Evolutionary conservation across 495 filamentous ascomycete genomes (phyloP), one percentile per base, ranked within the genome.

Genomic region (Aspergillus campestris): DNA sequence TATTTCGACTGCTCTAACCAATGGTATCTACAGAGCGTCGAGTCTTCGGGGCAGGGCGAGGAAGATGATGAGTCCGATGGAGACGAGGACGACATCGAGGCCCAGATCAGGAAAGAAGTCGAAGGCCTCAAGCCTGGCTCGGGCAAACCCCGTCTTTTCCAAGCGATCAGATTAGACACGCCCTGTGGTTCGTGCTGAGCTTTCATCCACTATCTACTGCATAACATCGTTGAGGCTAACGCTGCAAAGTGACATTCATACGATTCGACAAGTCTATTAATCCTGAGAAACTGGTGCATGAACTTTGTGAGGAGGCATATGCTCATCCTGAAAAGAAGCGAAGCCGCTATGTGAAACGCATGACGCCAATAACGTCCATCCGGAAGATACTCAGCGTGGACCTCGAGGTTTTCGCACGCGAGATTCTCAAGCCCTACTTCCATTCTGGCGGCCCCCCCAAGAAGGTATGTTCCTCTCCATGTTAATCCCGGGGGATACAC

Each of bases 381-480:
- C 84, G 78, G 2, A 94, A 88, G 63, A 89, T 89, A 12, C 84
- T 83, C 10, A 80, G 84, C 52, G 74, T 82, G 36, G 88, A 87
- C 7, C 40, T 97, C 5, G 78, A 80, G 24, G 82, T 81, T 42
- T 77, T 95, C 30, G 83, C 83, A 1, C 73, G 65, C 58, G 66
- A 79, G 47, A 87, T 90, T 27, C 71, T 97, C 12, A 66, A 70
- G 38, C 75, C 80, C 30, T 74, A 85, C 53, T 98, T 98, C 58
- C 83, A 85, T 50, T 70, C 70, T 30, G 71, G 70, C 37, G 59
- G 64, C 11, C 53, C 55, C 44, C 60, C 69, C 13, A 65, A 70
- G 42, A 79, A 70, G 64, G 76, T 79, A 45, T 48, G 66, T 65
- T 38, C 15, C 29, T 14, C 30, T 34, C 35, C n/a, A 37, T 28